phyloP scores from a whole-genome alignment of 2,329 filamentous ascomycete species.

The Alternaria viburni region DNA sequence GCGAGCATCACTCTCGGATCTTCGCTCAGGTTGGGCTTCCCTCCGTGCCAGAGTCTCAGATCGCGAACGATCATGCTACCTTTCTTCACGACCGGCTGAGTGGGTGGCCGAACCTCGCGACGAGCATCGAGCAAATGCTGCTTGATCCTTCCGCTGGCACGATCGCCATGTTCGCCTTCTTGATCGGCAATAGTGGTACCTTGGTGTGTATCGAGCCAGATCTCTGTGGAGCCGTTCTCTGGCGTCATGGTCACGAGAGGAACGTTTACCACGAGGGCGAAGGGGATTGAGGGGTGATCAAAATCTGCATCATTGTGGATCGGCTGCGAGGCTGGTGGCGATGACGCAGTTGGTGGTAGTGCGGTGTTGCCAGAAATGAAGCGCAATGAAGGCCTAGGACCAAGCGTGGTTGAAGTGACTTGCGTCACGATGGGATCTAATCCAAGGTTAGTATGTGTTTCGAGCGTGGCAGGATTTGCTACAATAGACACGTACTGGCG shows the following conservation, averaged over 20 bases:
- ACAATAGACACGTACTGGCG: constrained; percentile 52
- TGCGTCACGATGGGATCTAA: constrained; percentile 63
- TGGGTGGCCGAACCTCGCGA: constrained; percentile 22
- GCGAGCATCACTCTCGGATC: constrained; percentile 56
- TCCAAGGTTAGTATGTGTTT: background rate
- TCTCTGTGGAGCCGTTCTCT: constrained; percentile 58
- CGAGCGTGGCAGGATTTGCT: background rate
- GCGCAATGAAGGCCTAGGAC: constrained; percentile 37
- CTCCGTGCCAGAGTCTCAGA: constrained; percentile 58
- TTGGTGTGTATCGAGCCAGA: constrained; percentile 58
- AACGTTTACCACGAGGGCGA: constrained; percentile 57
- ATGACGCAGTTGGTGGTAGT: constrained; percentile 53
- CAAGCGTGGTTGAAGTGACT: constrained; percentile 57
- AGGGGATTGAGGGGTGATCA: constrained; percentile 47
- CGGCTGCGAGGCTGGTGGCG: constrained; percentile 41
- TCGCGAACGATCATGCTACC: constrained; percentile 56
- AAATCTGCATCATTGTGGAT: constrained; percentile 46
- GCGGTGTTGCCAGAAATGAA: constrained; percentile 47
- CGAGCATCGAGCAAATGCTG: constrained; percentile 27
- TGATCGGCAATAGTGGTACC: constrained; percentile 44
- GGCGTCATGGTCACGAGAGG: constrained; percentile 54
- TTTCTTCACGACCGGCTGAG: constrained; percentile 47
- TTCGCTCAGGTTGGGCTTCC: constrained; percentile 55
- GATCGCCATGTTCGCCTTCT: constrained; percentile 49
- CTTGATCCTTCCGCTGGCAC: constrained; percentile 40